Conservation (phyloP, 1,284 basidiomycete species). For the Irpex sp. region DNA sequence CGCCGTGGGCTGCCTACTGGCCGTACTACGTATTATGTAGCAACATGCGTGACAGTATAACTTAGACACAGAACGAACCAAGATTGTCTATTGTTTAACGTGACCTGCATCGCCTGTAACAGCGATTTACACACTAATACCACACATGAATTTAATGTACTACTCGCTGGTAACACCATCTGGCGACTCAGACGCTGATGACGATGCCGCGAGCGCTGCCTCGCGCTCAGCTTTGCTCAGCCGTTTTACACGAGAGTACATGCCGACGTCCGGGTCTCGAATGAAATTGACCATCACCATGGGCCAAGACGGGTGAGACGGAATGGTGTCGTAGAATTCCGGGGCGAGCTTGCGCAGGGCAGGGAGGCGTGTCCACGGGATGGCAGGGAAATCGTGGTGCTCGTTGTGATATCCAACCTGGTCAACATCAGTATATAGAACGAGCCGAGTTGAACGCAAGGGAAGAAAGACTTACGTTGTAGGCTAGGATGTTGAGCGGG, state of each 20-base stretch:
- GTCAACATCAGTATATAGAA: slow-evolving; percentile 1
- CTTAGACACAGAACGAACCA: too few species aligned
- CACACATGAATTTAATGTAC: not conserved
- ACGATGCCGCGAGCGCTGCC: not conserved
- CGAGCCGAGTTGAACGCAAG: not conserved
- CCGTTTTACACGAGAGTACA: slow-evolving; percentile 34
- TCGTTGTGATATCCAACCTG: slow-evolving; percentile 98
- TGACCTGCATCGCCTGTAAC: not conserved
- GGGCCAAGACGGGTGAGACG: slow-evolving; percentile 89
- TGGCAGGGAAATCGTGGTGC: slow-evolving; percentile 97
- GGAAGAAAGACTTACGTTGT: slow-evolving; percentile 66
- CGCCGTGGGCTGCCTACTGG: too few species aligned
- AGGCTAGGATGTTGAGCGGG: slow-evolving; percentile 86
- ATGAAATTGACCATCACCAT: slow-evolving; percentile 96
- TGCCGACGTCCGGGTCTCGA: slow-evolving; percentile 79
- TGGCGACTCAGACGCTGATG: not conserved
- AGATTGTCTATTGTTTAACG: too few species aligned
- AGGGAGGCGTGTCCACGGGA: slow-evolving; percentile 95
- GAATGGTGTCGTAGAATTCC: slow-evolving; percentile 90
- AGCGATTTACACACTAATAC: not conserved
- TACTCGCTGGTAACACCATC: not conserved
- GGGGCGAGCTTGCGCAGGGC: slow-evolving; percentile 79
- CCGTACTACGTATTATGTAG: too few species aligned
- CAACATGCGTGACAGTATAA: too few species aligned
- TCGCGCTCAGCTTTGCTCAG: slow-evolving; percentile 17